phyloP scores from a whole-genome alignment of 768 basidiomycete genomes.

The Lactarius akahatsu region DNA sequence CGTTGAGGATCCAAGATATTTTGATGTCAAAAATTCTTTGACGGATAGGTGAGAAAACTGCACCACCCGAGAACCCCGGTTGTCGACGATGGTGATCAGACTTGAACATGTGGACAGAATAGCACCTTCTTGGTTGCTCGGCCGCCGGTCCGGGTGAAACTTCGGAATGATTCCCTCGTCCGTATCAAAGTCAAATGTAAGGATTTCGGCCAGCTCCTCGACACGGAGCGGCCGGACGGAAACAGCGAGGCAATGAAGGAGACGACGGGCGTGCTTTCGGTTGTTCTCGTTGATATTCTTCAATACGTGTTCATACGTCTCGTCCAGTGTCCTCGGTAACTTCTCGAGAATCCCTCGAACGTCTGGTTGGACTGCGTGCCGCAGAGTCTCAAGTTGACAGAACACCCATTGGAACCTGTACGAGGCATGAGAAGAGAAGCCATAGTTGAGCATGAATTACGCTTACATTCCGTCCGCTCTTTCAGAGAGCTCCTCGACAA shows the following conservation, averaged over 20 bases:
- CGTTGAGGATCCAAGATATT: neutral
- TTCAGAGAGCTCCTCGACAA: neutral
- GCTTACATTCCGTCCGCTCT: neutral
- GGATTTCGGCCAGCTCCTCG: neutral
- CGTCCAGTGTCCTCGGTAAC: neutral
- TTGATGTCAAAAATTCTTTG: neutral
- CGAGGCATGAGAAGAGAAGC: neutral
- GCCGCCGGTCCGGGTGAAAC: neutral
- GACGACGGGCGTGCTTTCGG: neutral
- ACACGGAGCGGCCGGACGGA: neutral
- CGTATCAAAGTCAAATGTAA: neutral
- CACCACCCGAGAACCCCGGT: neutral
- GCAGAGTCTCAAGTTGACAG: neutral
- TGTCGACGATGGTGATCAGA: neutral
- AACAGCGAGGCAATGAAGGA: neutral
- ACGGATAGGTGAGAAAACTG: neutral
- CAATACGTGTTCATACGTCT: neutral
- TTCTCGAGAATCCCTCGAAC: neutral
- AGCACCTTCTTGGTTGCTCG: neutral
- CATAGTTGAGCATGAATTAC: fast-evolving
- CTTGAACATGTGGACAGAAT: neutral
- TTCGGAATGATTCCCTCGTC: neutral
- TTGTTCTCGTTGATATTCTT: neutral
- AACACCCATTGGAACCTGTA: neutral
- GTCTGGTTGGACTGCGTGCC: neutral